phyloP scores from a whole-genome alignment of 306 rosid species.

The Glycine tomentella region DNA sequence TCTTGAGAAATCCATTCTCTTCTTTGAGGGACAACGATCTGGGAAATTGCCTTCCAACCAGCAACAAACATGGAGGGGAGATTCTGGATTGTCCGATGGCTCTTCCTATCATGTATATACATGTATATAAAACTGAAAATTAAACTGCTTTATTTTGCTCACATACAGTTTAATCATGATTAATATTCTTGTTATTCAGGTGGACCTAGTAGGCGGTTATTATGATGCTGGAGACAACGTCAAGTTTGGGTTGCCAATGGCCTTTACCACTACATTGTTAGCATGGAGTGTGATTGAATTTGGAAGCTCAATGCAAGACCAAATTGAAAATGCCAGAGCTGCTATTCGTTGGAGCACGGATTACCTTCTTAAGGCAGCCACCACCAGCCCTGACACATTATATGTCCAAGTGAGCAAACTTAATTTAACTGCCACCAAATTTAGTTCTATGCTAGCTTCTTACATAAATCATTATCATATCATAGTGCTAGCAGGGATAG shows the following conservation, averaged over 20 bases:
- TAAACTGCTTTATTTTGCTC: constrained; percentile 8
- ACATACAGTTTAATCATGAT: not conserved
- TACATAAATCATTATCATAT: too few relatives aligned
- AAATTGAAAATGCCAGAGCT: constrained; percentile 68
- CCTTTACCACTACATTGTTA: constrained; percentile 82
- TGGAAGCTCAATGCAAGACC: constrained; percentile 70
- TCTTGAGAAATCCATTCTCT: constrained; percentile 82
- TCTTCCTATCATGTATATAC: constrained; percentile 78
- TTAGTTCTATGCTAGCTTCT: too few relatives aligned
- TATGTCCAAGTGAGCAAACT: constrained; percentile 75
- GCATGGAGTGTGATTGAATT: constrained; percentile 95
- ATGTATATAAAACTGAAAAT: not conserved
- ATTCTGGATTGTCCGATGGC: constrained; percentile 88
- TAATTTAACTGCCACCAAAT: not conserved
- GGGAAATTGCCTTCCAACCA: constrained; percentile 79
- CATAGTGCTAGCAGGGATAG: too few relatives aligned
- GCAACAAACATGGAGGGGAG: constrained; percentile 68
- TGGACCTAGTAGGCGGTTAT: constrained; percentile 86
- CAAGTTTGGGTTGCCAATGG: constrained; percentile 93
- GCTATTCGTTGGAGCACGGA: constrained; percentile 85
- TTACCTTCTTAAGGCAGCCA: constrained; percentile 82
- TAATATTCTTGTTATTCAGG: constrained; percentile 55
- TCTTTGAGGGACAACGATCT: constrained; percentile 85
- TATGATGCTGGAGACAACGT: constrained; percentile 97
- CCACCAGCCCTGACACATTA: constrained; percentile 73